A percentile compares a stretch with the other conserved stretches of the same genome.
phyloP scores from a whole-genome alignment of 176 grass and related monocot genomes.

The Juncus effusus region DNA sequence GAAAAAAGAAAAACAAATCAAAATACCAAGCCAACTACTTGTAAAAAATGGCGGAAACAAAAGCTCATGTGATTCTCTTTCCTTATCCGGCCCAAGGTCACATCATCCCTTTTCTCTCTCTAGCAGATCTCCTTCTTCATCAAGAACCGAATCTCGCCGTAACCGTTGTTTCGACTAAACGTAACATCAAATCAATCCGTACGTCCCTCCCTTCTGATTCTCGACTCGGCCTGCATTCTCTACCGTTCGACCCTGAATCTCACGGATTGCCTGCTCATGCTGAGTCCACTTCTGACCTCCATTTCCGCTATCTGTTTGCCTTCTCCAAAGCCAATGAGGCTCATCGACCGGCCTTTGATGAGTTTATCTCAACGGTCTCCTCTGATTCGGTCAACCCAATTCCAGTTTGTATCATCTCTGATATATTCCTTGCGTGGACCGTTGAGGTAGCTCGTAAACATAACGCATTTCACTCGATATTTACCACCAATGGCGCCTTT shows the following conservation, averaged over 20 bases:
- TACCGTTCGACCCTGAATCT: constrained; percentile 36
- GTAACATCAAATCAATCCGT: constrained; percentile 11
- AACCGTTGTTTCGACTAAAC: constrained; percentile 25
- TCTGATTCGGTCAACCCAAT: not conserved
- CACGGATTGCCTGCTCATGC: constrained; percentile 35
- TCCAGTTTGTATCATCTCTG: constrained; percentile 32
- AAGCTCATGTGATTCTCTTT: constrained; percentile 27
- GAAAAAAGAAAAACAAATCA: constrained; percentile 1
- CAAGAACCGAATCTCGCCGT: constrained; percentile 12
- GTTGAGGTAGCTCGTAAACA: constrained; percentile 9
- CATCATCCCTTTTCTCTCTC: constrained; percentile 27
- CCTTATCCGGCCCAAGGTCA: constrained; percentile 33
- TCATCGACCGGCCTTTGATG: constrained; percentile 39
- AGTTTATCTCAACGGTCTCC: constrained; percentile 11
- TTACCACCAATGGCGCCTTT: constrained; percentile 19
- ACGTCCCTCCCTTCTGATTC: constrained; percentile 11
- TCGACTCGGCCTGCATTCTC: constrained; percentile 11
- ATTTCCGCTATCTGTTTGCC: not conserved
- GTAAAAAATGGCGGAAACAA: not conserved
- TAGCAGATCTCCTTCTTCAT: not conserved
- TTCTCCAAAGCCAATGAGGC: constrained; percentile 31
- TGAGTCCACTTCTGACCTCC: constrained; percentile 33
- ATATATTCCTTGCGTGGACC: constrained; percentile 43
- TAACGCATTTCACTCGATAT: constrained; percentile 24
- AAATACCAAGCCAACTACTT: not conserved